phyloP scores from a whole-genome alignment of 805 yeast genomes.

The Starmerella khaoyaiensis region DNA sequence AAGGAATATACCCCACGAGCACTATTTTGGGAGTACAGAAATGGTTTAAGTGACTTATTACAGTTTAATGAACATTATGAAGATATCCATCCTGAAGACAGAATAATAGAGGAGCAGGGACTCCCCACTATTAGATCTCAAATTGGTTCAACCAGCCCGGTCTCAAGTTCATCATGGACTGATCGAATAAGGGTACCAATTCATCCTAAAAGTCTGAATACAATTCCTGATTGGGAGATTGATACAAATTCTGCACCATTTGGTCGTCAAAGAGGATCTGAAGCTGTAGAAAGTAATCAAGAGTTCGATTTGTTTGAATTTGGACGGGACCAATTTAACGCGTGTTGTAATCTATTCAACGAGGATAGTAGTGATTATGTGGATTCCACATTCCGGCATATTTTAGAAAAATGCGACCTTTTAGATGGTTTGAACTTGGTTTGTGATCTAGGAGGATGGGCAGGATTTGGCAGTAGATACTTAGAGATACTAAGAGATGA shows the following conservation, averaged over 20 bases:
- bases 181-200: slow-evolving; percentile 60
- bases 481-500: slow-evolving; percentile 46
- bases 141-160: background rate
- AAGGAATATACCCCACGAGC: slow-evolving; percentile 69
- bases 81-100: slow-evolving; percentile 1
- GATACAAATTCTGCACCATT: slow-evolving; percentile 23
- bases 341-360: slow-evolving; percentile 23
- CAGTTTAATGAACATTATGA: slow-evolving; percentile 8
- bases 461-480: slow-evolving; percentile 50
- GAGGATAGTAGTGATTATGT: slow-evolving; percentile 33
- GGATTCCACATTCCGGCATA: slow-evolving; percentile 46
- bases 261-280: slow-evolving; percentile 29
- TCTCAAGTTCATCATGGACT: slow-evolving; percentile 43
- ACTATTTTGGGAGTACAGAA: slow-evolving; percentile 63
- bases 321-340: slow-evolving; percentile 51
- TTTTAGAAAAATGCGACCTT: slow-evolving; percentile 63
- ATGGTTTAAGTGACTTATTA: slow-evolving; percentile 49
- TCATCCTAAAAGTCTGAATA: slow-evolving; percentile 45
- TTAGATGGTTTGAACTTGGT: slow-evolving; percentile 58
- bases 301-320: slow-evolving; percentile 28
- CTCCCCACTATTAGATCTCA: slow-evolving; percentile 22
- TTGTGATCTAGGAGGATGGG: slow-evolving; percentile 69
- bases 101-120: slow-evolving; percentile 10
- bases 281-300: slow-evolving; percentile 11
- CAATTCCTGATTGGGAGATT: slow-evolving; percentile 48